Conservation (phyloP, 2,329 filamentous ascomycete species). For the Orbilia quercus region DNA sequence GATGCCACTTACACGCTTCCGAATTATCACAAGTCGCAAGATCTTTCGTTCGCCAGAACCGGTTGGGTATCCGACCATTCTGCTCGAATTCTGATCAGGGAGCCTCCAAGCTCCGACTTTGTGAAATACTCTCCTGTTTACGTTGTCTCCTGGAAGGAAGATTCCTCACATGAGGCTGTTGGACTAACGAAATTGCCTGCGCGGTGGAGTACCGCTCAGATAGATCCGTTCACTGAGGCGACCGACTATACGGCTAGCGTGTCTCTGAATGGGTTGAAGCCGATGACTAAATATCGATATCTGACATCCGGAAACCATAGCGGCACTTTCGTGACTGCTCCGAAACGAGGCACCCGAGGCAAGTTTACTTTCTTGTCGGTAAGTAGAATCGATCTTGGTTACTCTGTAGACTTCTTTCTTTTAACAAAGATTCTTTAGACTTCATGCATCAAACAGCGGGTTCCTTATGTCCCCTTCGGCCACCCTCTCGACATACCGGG, state of each 20-base stretch:
- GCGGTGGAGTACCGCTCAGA: constrained; percentile 66
- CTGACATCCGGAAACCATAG: constrained; percentile 85
- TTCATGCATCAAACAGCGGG: constrained; percentile 89
- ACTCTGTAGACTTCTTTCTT: not conserved
- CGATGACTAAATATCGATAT: constrained; percentile 84
- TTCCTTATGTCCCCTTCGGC: constrained; percentile 86
- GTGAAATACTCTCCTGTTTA: constrained; percentile 76
- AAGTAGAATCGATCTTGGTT: not conserved
- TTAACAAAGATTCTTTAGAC: constrained; percentile 64
- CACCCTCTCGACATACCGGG: constrained; percentile 86
- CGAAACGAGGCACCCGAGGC: constrained; percentile 74
- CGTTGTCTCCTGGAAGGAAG: constrained; percentile 73
- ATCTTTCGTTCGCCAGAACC: constrained; percentile 85
- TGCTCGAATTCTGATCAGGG: constrained; percentile 84
- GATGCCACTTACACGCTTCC: constrained; percentile 83
- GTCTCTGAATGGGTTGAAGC: constrained; percentile 73
- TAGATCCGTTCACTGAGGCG: constrained; percentile 75
- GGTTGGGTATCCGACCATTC: constrained; percentile 85
- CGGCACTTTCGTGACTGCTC: constrained; percentile 82
- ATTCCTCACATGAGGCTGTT: constrained; percentile 65
- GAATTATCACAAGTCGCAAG: constrained; percentile 75
- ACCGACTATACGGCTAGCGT: constrained; percentile 85
- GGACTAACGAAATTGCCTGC: not conserved
- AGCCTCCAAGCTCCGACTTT: constrained; percentile 72
- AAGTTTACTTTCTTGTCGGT: constrained; percentile 85